Percentiles rank a stretch among this genome's conserved stretches.
Evolutionary conservation across 108 stramenopile species (phyloP).

Genomic region (Cyclotella cryptica): DNA sequence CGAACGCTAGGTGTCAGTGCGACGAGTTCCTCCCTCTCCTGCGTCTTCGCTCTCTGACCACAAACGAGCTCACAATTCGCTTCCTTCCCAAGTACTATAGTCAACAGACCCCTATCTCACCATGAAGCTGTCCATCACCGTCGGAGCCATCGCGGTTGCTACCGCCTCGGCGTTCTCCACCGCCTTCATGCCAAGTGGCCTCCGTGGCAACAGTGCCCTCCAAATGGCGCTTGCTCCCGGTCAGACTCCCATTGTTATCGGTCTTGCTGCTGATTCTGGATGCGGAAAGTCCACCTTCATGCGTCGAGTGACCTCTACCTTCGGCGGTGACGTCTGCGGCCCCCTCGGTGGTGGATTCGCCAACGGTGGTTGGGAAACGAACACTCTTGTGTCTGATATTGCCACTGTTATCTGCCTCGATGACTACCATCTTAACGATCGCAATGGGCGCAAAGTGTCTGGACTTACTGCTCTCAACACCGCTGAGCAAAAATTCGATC

Average conservation of each 20-base stretch:
- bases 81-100: background rate
- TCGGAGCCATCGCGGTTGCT: conserved; percentile 61
- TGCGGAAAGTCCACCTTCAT: conserved; percentile 99
- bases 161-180: conserved; percentile 68
- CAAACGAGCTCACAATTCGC: conserved; percentile 7
- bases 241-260: conserved; percentile 90
- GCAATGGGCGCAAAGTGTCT: conserved; percentile 93
- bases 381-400: conserved; percentile 96
- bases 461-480: conserved; percentile 92
- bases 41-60: background rate
- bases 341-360: conserved; percentile 93
- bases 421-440: conserved; percentile 98
- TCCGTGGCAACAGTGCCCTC: conserved; percentile 62
- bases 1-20: too few species aligned
- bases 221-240: conserved; percentile 81
- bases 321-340: conserved; percentile 94
- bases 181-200: conserved; percentile 52
- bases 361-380: conserved; percentile 97
- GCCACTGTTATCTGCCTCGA: conserved; percentile 98
- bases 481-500: conserved; percentile 96
- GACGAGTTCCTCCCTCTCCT: too few species aligned
- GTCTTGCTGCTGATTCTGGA: conserved; percentile 97
- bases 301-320: conserved; percentile 96
- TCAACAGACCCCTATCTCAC: conserved; percentile 3
- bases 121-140: conserved; percentile 71